These are phyloP conservation scores for Persicaria maculosa DNA, from an alignment of 148 eudicot species.

Conservation along the genomic window DNA sequence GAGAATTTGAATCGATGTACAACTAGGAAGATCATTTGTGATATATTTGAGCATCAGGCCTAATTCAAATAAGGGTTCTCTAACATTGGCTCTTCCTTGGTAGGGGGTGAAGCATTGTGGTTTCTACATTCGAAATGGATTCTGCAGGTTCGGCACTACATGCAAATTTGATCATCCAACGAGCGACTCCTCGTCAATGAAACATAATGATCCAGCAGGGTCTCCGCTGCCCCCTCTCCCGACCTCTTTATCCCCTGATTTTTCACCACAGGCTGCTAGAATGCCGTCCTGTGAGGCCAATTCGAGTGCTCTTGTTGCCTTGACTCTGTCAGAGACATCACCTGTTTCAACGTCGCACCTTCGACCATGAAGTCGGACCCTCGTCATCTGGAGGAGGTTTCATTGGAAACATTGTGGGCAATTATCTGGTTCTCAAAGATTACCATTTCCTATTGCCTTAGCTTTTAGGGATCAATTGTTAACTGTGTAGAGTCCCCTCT, in stretches of 20 bases:
- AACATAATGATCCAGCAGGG: slow-evolving; percentile 22
- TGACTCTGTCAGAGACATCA: neutral
- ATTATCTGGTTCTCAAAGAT: no score
- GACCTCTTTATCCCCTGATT: slow-evolving; percentile 27
- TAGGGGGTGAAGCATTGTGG: slow-evolving; percentile 68
- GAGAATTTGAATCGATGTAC: neutral
- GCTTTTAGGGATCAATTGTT: neutral
- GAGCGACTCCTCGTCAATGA: slow-evolving; percentile 20
- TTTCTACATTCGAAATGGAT: slow-evolving; percentile 68
- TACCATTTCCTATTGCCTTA: neutral
- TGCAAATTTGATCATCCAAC: slow-evolving; percentile 91
- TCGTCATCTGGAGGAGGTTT: neutral
- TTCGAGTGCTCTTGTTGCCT: neutral
- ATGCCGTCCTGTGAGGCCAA: neutral
- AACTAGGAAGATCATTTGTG: neutral
- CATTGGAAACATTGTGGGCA: neutral
- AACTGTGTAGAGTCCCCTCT: neutral
- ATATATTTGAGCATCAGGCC: neutral
- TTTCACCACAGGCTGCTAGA: slow-evolving; percentile 18
- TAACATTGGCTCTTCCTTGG: neutral
- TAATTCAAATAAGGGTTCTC: neutral
- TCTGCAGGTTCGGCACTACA: slow-evolving; percentile 68
- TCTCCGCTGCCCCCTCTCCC: slow-evolving; percentile 32
- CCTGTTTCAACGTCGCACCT: neutral
- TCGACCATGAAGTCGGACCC: neutral